Base-by-base conservation (phyloP, 495 filamentous ascomycete species). In the Penicillium fimorum region DNA sequence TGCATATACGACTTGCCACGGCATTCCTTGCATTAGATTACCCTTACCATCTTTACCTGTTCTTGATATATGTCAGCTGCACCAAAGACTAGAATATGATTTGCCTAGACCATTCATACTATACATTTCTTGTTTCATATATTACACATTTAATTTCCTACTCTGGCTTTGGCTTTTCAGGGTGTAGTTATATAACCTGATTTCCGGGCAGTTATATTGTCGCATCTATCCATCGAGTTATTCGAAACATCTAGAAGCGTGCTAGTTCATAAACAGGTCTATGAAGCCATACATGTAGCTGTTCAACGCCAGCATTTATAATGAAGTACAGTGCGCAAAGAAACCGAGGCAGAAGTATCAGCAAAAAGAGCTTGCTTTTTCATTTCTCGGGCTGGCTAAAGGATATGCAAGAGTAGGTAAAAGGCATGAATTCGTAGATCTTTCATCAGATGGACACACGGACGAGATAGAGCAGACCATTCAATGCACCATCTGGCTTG, bases 401-500 rank as follows among this genome's bases (percentile, higher is more conserved):
- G 12, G 41, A 54, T 24, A 54, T 54, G 20, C 35, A 53, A 47
- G 2, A 47, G 52, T 38, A 25, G 27, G 20, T 4, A 20, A 18
- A 42, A 32, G 61, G 33, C 61, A 57, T 63, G 40, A 60, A 61
- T 61, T 66, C 61, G 58, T 61, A 47, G 53, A 57, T 49, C 46
- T 35, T 60, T 60, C 57, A 54, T 63, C 30, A 57, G 18, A 48
- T 55, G 12, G 46, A 17, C 20, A 33, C 41, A 18, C 17, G 42
- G 45, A 30, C 29, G 30, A 33, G 25, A 30, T 5, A 30, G 9
- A 47, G 15, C 22, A 20, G 13, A 40, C 20, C 30, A 55, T 47
- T 66, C 45, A 73, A 37, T 69, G 60, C 41, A 59, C 68, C 62
- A 69, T 67, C 49, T 69, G 69, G 38, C 58, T 58, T 8, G 58